Percentiles rank a stretch among this genome's conserved stretches.
These are phyloP conservation scores for Aspergillus quadrilineatus DNA, from an alignment of 2,329 filamentous ascomycete species.

Conservation along the genomic window DNA sequence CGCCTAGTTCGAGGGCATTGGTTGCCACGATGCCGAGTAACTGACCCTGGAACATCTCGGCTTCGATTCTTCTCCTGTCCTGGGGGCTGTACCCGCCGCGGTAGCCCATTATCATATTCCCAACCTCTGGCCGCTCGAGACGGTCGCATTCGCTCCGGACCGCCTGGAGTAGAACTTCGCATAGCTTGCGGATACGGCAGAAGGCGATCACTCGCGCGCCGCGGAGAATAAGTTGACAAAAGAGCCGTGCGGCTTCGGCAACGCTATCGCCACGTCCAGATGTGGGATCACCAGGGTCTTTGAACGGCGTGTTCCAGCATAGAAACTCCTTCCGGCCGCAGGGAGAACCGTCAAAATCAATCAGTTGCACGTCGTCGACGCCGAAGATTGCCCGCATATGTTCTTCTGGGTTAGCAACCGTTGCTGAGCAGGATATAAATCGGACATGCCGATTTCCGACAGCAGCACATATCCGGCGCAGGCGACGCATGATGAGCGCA, in stretches of 20 bases:
- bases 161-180: constrained; percentile 77
- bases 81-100: constrained; percentile 91
- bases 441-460: constrained; percentile 81
- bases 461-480: constrained; percentile 84
- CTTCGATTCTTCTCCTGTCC: constrained; percentile 83
- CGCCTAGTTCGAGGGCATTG: constrained; percentile 85
- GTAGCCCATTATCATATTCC: constrained; percentile 86
- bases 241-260: constrained; percentile 81
- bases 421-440: constrained; percentile 95
- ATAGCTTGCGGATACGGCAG: constrained; percentile 81
- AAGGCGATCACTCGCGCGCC: constrained; percentile 93
- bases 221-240: constrained; percentile 83
- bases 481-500: constrained; percentile 86
- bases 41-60: constrained; percentile 95
- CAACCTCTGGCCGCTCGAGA: constrained; percentile 72
- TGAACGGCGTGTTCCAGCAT: constrained; percentile 96
- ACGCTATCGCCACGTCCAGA: constrained; percentile 83
- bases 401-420: constrained; percentile 84
- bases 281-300: constrained; percentile 80
- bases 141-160: constrained; percentile 74
- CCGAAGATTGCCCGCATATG: constrained; percentile 97
- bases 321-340: constrained; percentile 91
- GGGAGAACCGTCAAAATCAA: constrained; percentile 90
- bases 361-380: constrained; percentile 73
- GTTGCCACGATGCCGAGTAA: constrained; percentile 92